phyloP scores from a whole-genome alignment of 768 basidiomycete species.

The Mrakia blollopis region DNA sequence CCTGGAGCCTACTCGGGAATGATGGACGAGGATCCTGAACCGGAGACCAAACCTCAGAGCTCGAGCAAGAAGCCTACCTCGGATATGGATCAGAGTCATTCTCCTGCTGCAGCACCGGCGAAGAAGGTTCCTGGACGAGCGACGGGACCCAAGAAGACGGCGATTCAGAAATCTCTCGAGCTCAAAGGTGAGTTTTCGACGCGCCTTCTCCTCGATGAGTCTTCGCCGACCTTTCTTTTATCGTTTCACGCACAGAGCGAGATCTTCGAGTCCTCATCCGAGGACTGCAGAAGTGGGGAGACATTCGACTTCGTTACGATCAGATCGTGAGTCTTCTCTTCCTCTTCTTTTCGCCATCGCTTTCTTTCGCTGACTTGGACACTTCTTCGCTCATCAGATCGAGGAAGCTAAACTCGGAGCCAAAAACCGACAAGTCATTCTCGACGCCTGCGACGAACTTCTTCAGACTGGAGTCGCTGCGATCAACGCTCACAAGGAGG shows the following conservation, averaged over 20 bases:
- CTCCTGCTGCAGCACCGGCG: constrained; percentile 59
- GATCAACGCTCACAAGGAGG: constrained; percentile 74
- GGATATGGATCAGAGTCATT: constrained; percentile 24
- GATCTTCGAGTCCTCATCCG: constrained; percentile 92
- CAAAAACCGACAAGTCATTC: constrained; percentile 90
- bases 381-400: constrained; percentile 53
- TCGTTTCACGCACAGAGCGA: constrained; percentile 53
- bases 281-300: constrained; percentile 95
- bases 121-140: constrained; percentile 55
- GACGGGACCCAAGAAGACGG: constrained; percentile 74
- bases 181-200: constrained; percentile 56
- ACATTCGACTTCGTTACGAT: constrained; percentile 90
- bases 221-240: neutral
- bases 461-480: constrained; percentile 77
- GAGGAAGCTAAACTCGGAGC: constrained; percentile 81
- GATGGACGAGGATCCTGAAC: constrained; percentile 57
- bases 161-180: constrained; percentile 91
- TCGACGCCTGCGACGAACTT: constrained; percentile 87
- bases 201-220: no score
- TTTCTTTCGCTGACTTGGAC: constrained; percentile 9
- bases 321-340: constrained; percentile 65
- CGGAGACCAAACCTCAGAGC: constrained; percentile 47
- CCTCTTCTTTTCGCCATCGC: constrained; percentile 9
- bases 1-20: constrained; percentile 75
- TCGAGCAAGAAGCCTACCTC: constrained; percentile 25